Percentiles rank a stretch among this genome's conserved stretches.
Conservation (phyloP, 2,329 filamentous ascomycete species). For the Gnomoniopsis smithogilvyi region DNA sequence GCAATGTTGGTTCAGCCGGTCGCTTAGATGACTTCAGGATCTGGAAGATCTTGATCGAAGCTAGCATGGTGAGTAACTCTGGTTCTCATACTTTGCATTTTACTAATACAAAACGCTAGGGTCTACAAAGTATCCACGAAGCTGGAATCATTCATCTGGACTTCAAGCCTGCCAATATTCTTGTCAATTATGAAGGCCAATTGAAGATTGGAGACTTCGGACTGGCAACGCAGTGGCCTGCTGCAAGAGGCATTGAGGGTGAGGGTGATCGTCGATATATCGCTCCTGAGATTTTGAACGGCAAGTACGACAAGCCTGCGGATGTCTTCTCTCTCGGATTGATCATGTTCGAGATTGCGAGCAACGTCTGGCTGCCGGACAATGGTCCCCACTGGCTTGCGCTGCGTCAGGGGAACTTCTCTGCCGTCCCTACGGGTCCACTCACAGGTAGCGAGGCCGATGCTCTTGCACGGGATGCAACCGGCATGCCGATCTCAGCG, state of each 20-base stretch:
- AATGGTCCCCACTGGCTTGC: constrained; percentile 91
- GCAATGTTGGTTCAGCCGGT: constrained; percentile 77
- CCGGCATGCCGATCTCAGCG: constrained; percentile 60
- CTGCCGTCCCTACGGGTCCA: constrained; percentile 69
- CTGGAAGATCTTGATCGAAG: constrained; percentile 93
- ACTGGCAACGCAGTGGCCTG: constrained; percentile 76
- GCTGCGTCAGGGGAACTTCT: constrained; percentile 83
- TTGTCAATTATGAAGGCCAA: constrained; percentile 76
- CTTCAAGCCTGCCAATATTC: constrained; percentile 79
- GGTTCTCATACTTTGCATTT: not conserved
- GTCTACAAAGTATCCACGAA: constrained; percentile 85
- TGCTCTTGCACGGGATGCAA: constrained; percentile 69
- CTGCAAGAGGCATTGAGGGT: constrained; percentile 72
- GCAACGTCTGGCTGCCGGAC: constrained; percentile 89
- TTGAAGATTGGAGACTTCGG: constrained; percentile 88
- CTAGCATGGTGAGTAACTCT: constrained; percentile 65
- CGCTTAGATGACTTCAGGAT: constrained; percentile 95
- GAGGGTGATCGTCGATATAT: constrained; percentile 98
- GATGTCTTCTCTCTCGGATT: constrained; percentile 93
- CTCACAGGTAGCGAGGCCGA: constrained; percentile 77
- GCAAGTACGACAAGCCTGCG: constrained; percentile 82
- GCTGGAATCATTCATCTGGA: constrained; percentile 83
- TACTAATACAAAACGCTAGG: constrained; percentile 49
- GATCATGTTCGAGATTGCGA: constrained; percentile 91
- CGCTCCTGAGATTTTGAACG: constrained; percentile 85